A percentile compares a stretch with the other conserved stretches of the same genome.
Evolutionary conservation across 1,284 basidiomycete species (phyloP).

Genomic region (Prillingera fragicola): DNA sequence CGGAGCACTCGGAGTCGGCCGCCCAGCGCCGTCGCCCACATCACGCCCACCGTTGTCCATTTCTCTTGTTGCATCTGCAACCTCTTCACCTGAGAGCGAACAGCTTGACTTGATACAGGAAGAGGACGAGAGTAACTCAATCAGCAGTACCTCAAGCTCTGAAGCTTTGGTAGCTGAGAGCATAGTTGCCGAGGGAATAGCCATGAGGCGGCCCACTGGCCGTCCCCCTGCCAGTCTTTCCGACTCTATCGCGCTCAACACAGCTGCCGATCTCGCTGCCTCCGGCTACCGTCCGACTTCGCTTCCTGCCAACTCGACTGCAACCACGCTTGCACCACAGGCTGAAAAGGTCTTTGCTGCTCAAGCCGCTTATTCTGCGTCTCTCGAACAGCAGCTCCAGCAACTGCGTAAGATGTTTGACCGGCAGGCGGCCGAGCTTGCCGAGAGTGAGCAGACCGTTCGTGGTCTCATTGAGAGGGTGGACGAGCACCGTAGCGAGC

Average conservation of each 20-base stretch:
- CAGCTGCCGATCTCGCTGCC: not conserved
- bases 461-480: too few species aligned
- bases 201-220: too few species aligned
- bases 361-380: not conserved
- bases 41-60: not conserved
- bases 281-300: not conserved
- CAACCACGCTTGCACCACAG: not conserved
- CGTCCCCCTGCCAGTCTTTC: not conserved
- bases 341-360: not conserved
- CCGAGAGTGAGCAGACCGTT: too few species aligned
- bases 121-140: too few species aligned
- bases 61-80: not conserved
- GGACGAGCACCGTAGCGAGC: too few species aligned
- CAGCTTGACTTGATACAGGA: too few species aligned
- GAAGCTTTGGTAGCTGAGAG: not conserved
- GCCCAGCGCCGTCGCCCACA: not conserved
- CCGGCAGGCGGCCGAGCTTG: too few species aligned
- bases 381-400: constrained; percentile 1
- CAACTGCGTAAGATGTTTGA: too few species aligned
- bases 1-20: not conserved
- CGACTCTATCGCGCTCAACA: not conserved
- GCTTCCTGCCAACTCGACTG: not conserved
- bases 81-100: not conserved
- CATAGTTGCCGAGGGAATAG: too few species aligned
- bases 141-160: too few species aligned